Evolutionary conservation across 441 rosid species (phyloP), one percentile per base, ranked within the genome.

Genomic region (Populus tomentosa): DNA sequence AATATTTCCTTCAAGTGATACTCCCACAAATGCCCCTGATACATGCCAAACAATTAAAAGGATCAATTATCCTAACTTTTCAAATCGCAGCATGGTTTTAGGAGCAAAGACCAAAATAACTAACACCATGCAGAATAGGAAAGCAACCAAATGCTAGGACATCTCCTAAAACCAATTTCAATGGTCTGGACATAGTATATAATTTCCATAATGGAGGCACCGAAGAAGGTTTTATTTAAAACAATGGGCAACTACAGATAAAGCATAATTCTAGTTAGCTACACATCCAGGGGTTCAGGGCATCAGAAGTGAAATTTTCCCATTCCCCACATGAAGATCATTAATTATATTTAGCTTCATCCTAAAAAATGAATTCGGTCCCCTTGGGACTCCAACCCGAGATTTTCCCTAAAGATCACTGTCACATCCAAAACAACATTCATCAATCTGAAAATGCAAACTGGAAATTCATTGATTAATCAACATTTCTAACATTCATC

Each of bases 11-110:
- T 96, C 98, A 21, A 96, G 87, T 10, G 98, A 96, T 75, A 91
- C 95, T 67, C 98, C 99, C 77, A 94, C 90, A 78, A 96, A 96
- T 30, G 98, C 98, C 56, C 99, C 98, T 96, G 83, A 80, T 59
- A 78, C 62, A 75, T 28, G 59, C 56, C 65, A 79, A 70, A 62
- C 21, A 77, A 72, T 46, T 46, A 8, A 75, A 21, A 75, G 59
- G n/a, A n/a, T 53, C 71, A 33, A 30, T 13, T 16, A 64, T n/a
- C 36, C 53, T 38, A 42, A 71, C 32, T 40, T 18, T 28, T 62
- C 69, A 56, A 5, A n/a, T 59, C 10, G 50, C 50, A n/a, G 42
- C 62, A 53, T n/a, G 24, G 16, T 11, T 8, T 63, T 21, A 9
- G 7, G 33, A 33, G 68, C 21, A 72, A 71, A 71, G 46, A 33